Evolutionary conservation across 495 filamentous ascomycete species (phyloP), one percentile per base, ranked within the genome.

Genomic region (Podospora conica): DNA sequence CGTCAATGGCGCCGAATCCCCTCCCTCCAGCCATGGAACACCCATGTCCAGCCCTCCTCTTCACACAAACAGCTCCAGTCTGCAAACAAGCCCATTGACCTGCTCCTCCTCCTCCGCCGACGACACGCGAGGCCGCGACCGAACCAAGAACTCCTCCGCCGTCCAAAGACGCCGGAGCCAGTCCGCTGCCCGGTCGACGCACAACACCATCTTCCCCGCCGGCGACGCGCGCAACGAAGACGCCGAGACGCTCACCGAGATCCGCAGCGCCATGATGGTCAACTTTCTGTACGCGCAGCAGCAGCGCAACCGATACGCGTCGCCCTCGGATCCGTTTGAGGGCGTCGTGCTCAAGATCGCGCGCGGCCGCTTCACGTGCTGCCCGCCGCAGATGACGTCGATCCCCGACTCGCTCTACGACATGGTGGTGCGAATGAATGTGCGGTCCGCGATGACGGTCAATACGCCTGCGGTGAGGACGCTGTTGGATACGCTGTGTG

Each of bases 201-300:
- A 67, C 2, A 66, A 73, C 21, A 82, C 81, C 4, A 66, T 82
- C 22, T 83, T 81, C 64, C 84, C 83, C 0, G 67, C 61, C 4
- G 79, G 79, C 53, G 81, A 84, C 61, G 76, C 80, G 58, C 74
- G 82, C 65, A 84, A 80, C 61, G 6, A 48, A 48, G 69, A 75
- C 53, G 20, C 55, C 18, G 79, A 81, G 40, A 75, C 76, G 31
- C 70, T 87, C 25, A 68, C 74, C 53, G 80, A 86, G 58, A 82
- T 88, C 68, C 84, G 85, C 71, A 74, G 69, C 63, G 83, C 86
- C 70, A 81, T 89, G 62, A 84, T 86, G 78, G 83, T 85, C 67
- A 84, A 83, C 62, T 87, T 82, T 79, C 74, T 89, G n/a, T 81
- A 85, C 68, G 81, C 86, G 64, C 81, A 85, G 68, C 87, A 87